Conservation (phyloP, 345 rosid species). For the Populus alba region DNA sequence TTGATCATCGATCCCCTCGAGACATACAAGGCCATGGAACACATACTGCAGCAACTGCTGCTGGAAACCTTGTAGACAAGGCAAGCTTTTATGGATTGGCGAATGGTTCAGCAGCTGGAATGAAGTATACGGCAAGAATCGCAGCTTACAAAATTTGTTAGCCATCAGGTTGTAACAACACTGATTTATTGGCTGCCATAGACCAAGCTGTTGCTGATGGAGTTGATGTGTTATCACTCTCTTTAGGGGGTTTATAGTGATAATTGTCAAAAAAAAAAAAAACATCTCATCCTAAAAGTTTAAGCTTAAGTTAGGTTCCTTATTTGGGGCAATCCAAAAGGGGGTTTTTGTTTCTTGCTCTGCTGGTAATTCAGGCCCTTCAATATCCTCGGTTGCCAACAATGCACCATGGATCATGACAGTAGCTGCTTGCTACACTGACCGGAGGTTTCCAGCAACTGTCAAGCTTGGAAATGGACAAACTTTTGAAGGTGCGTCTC, state of each 20-base stretch:
- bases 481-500: constrained; percentile 45
- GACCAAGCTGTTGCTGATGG: constrained; percentile 68
- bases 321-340: constrained; percentile 48
- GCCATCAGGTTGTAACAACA: constrained; percentile 52
- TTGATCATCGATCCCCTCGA: constrained; percentile 59
- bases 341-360: constrained; percentile 79
- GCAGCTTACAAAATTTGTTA: constrained; percentile 77
- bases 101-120: constrained; percentile 58
- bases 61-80: constrained; percentile 40
- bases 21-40: constrained; percentile 83
- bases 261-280: neutral
- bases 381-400: constrained; percentile 45
- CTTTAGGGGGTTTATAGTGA: constrained; percentile 61
- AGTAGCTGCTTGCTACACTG: constrained; percentile 73
- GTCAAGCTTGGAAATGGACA: constrained; percentile 50
- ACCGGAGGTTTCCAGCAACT: constrained; percentile 61
- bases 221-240: constrained; percentile 72
- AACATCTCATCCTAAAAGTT: too few relatives aligned
- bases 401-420: constrained; percentile 87
- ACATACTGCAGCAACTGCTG: constrained; percentile 85
- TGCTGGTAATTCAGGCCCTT: constrained; percentile 77
- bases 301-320: constrained; percentile 46
- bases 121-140: constrained; percentile 64
- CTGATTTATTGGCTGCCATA: constrained; percentile 67
- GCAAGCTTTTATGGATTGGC: constrained; percentile 59